Conservation (phyloP, 495 filamentous ascomycete genomes). For the Cryomyces antarcticus region DNA sequence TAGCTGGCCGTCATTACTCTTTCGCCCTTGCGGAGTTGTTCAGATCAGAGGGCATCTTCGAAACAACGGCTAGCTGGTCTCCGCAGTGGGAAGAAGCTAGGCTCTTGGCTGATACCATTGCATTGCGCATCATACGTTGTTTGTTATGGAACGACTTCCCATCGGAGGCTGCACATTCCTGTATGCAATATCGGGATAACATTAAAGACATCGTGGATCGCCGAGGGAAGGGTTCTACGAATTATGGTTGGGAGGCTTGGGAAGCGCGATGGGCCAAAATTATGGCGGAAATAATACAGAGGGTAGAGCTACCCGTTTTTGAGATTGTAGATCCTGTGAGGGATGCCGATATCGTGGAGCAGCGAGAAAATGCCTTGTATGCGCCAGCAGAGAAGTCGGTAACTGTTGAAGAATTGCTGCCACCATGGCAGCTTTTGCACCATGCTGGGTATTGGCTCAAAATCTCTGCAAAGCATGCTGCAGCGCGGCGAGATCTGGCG, state of each 20-base stretch:
- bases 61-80: slow-evolving; percentile 70
- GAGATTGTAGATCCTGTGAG: not conserved
- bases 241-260: slow-evolving; percentile 80
- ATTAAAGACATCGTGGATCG: slow-evolving; percentile 58
- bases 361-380: slow-evolving; percentile 24
- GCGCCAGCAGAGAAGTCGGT: slow-evolving; percentile 46
- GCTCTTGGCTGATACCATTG: slow-evolving; percentile 56
- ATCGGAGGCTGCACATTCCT: slow-evolving; percentile 52
- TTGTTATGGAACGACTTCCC: slow-evolving; percentile 56
- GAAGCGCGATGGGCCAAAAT: slow-evolving; percentile 61
- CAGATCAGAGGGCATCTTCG: slow-evolving; percentile 52
- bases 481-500: slow-evolving; percentile 37
- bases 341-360: slow-evolving; percentile 9
- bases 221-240: slow-evolving; percentile 58
- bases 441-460: slow-evolving; percentile 79
- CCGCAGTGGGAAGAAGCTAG: slow-evolving; percentile 72
- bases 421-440: slow-evolving; percentile 64
- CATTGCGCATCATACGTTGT: slow-evolving; percentile 61
- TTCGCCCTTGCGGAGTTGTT: slow-evolving; percentile 67
- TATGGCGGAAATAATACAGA: slow-evolving; percentile 63
- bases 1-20: slow-evolving; percentile 60
- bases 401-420: slow-evolving; percentile 38
- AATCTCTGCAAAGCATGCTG: slow-evolving; percentile 43
- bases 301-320: slow-evolving; percentile 28
- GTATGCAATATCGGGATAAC: slow-evolving; percentile 50